Base-by-base conservation (phyloP, 305 asterid genomes). In the Fraxinus nigra region DNA sequence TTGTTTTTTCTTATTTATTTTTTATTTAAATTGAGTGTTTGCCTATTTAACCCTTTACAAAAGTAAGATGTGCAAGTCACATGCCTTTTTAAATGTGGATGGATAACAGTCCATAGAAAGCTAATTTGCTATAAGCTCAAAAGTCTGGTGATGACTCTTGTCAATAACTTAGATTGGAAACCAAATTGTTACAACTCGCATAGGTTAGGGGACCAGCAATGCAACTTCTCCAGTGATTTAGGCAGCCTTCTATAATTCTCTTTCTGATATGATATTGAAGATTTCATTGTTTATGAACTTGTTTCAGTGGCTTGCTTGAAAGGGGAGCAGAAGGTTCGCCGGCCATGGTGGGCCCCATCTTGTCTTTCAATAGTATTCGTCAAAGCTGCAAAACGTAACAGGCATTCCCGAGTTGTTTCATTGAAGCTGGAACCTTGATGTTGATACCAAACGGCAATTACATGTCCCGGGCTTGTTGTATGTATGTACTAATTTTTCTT, bases 341-440 rank as follows among this genome's bases (percentile, higher is more conserved):
- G 91, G 85, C 99, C 98, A 4, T 96, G 99, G 99, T 94, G 99
- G 99, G 98, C 98, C 11, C 98, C 98, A 1, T 82, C 97, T 40
- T 96, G 97, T 83, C 90, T 95, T 38, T 88, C 98, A 0, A 78
- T 89, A n/a, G 88, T 93, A 79, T 95, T 87, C 77, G 87, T 87
- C 59, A 91, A 92, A 88, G 92, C 92, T 40, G 97, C 96, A 18
- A 94, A 91, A 84, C 94, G 93, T 82, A 94, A 94, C 88, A 87
- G 97, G 93, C 99, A 90, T 82, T 92, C 97, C 9, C 90, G 99
- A 75, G 99, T 96, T 63, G 99, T 94, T 80, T 93, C 99, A 3
- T 83, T 96, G 92, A 96, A 96, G 93, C 92, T 96, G 89, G 99
- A 96, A 80, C 95, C 98, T 82, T 95, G 95, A 95, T 82, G 82